phyloP scores from a whole-genome alignment of 2,329 filamentous ascomycete genomes.

The Penicillium sp. region DNA sequence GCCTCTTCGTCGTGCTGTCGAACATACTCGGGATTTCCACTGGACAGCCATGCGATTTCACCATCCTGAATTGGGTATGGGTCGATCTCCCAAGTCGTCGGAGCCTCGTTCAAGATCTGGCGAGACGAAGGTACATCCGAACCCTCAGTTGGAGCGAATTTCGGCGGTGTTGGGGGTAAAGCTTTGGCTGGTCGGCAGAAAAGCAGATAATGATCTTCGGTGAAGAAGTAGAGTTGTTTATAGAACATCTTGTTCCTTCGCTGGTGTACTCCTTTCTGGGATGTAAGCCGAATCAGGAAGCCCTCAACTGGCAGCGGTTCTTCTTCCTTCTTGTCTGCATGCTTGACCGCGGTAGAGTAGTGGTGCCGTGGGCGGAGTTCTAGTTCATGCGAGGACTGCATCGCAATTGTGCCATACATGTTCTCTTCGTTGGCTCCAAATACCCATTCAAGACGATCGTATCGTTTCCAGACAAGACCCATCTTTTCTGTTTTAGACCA shows the following conservation, averaged over 20 bases:
- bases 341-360: constrained; percentile 55
- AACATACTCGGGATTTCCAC: constrained; percentile 47
- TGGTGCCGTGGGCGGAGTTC: constrained; percentile 64
- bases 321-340: constrained; percentile 42
- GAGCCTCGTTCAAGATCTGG: constrained; percentile 56
- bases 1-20: constrained; percentile 57
- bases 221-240: constrained; percentile 64
- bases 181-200: constrained; percentile 61
- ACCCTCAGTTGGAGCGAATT: constrained; percentile 46
- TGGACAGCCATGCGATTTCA: constrained; percentile 56
- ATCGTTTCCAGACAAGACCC: constrained; percentile 66
- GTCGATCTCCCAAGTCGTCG: constrained; percentile 60
- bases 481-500: constrained; percentile 60
- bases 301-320: constrained; percentile 65
- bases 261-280: constrained; percentile 59
- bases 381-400: constrained; percentile 64
- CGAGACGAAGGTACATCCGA: constrained; percentile 53
- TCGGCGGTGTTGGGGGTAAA: constrained; percentile 58
- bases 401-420: constrained; percentile 67
- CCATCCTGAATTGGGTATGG: constrained; percentile 58
- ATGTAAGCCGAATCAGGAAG: constrained; percentile 63
- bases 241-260: constrained; percentile 60
- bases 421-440: constrained; percentile 63
- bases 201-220: constrained; percentile 61
- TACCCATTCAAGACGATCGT: constrained; percentile 67